Percentiles rank a stretch among this genome's conserved stretches.
phyloP scores from a whole-genome alignment of 192 early-diverging fungal species.

The Umbelopsis sp. region DNA sequence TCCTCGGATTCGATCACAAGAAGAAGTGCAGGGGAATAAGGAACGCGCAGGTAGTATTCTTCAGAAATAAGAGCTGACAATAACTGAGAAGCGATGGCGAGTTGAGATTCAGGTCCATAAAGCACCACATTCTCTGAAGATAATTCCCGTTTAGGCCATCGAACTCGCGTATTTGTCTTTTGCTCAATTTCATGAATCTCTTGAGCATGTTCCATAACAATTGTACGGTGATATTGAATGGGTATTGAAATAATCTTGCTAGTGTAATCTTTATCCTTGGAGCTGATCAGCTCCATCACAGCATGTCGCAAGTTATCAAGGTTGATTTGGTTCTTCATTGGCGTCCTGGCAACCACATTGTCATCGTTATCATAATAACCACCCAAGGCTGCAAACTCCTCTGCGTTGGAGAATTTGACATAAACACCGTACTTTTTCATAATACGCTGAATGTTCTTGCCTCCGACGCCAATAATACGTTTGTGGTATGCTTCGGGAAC shows the following conservation, averaged over 20 bases:
- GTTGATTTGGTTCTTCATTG: constrained; percentile 76
- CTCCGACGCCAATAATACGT: constrained; percentile 86
- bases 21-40: constrained; percentile 43
- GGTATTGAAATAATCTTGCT: constrained; percentile 56
- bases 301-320: constrained; percentile 66
- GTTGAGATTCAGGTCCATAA: constrained; percentile 59
- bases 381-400: constrained; percentile 76
- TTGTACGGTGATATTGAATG: constrained; percentile 56
- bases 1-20: constrained; percentile 50
- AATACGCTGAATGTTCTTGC: constrained; percentile 88
- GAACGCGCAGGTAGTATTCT: constrained; percentile 53
- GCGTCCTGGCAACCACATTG: constrained; percentile 85
- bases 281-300: constrained; percentile 58
- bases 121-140: constrained; percentile 61
- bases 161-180: constrained; percentile 56
- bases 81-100: constrained; percentile 57
- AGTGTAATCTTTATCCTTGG: constrained; percentile 57
- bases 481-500: constrained; percentile 85
- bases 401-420: constrained; percentile 84
- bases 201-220: constrained; percentile 51
- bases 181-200: constrained; percentile 61
- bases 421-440: constrained; percentile 91
- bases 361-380: constrained; percentile 83
- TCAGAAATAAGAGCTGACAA: constrained; percentile 62
- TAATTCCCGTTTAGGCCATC: constrained; percentile 68